These are phyloP conservation scores for Trichoderma semiorbis DNA, from an alignment of 2,329 filamentous ascomycete species.

Conservation along the genomic window DNA sequence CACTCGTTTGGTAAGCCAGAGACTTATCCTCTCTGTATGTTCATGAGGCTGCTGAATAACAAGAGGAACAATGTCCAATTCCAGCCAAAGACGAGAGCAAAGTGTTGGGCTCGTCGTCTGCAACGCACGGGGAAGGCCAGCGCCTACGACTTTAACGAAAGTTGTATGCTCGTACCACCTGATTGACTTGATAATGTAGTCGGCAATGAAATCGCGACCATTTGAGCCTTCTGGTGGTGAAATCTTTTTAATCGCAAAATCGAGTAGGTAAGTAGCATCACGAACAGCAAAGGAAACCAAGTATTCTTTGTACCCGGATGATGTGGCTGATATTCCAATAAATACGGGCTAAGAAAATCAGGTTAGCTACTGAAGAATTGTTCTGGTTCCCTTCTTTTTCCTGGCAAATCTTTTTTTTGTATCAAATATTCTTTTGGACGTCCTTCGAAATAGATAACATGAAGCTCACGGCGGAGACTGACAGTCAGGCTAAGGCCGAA, in stretches of 20 bases:
- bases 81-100: constrained; percentile 69
- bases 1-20: constrained; percentile 57
- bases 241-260: constrained; percentile 65
- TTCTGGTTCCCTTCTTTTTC: no score
- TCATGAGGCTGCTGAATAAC: constrained; percentile 51
- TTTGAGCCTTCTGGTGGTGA: not conserved
- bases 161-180: constrained; percentile 61
- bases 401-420: not conserved
- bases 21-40: constrained; percentile 38
- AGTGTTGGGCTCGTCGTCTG: constrained; percentile 60
- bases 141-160: constrained; percentile 70
- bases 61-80: constrained; percentile 72
- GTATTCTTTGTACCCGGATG: constrained; percentile 48
- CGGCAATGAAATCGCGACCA: constrained; percentile 43
- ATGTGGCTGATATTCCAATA: constrained; percentile 58
- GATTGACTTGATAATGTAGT: constrained; percentile 57
- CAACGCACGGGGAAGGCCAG: constrained; percentile 62
- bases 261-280: constrained; percentile 70
- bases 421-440: no score
- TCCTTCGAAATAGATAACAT: not conserved
- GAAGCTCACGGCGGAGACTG: not conserved
- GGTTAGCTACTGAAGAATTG: not conserved
- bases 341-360: constrained; percentile 43
- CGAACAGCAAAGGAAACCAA: constrained; percentile 67
- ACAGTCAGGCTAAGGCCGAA: constrained; percentile 11